Evolutionary conservation across 1,139 yeast genomes (phyloP).

Genomic region (Lodderomyces pseudojiufengensis): DNA sequence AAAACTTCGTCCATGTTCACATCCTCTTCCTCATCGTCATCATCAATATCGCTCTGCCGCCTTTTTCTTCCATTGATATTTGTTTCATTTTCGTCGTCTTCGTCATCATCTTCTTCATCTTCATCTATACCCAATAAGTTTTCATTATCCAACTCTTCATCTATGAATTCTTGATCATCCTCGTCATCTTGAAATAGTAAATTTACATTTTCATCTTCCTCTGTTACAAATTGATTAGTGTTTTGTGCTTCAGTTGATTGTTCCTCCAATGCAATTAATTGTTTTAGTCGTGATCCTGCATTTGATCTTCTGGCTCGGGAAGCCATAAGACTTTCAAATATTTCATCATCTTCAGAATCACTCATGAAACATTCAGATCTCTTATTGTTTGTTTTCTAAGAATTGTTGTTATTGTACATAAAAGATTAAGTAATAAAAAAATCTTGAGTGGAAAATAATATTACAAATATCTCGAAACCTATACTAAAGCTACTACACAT

Average conservation of each 20-base stretch:
- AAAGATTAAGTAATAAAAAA: no score
- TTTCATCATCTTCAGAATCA: conserved; percentile 26
- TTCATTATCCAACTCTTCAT: conserved; percentile 34
- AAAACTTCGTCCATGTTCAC: conserved; percentile 43
- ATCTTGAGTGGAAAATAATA: no score
- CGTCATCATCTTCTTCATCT: conserved; percentile 17
- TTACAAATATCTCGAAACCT: not conserved
- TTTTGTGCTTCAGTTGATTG: conserved; percentile 23
- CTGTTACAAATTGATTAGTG: conserved; percentile 34
- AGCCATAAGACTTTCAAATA: conserved; percentile 47
- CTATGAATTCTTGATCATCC: conserved; percentile 70
- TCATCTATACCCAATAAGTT: conserved; percentile 24
- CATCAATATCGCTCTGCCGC: not conserved
- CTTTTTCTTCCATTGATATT: conserved; percentile 8
- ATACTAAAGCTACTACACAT: not conserved
- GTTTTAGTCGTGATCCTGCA: conserved; percentile 84
- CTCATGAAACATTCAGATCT: conserved; percentile 14
- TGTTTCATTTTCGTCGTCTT: conserved; percentile 13
- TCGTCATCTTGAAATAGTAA: conserved; percentile 81
- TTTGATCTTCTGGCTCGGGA: conserved; percentile 77
- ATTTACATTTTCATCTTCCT: conserved; percentile 72
- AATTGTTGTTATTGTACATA: not conserved
- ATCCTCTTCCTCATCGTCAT: conserved; percentile 16
- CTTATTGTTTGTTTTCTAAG: not conserved
- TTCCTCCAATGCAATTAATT: conserved; percentile 69